A percentile compares a stretch with the other conserved stretches of the same genome.
phyloP scores from a whole-genome alignment of 1,284 basidiomycete genomes.

The Takashimella koratensis region DNA sequence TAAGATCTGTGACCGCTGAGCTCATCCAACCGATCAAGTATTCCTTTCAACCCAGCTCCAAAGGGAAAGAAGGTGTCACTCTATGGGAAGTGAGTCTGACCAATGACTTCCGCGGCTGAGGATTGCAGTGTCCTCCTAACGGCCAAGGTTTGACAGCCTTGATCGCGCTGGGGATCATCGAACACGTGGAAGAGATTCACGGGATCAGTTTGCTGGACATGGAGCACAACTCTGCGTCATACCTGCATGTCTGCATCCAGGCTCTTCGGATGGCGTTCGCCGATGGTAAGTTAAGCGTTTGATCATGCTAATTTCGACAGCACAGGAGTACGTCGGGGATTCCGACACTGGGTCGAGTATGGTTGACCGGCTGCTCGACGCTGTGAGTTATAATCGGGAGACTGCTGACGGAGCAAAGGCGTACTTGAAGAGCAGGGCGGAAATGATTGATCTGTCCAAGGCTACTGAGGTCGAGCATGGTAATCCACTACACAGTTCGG shows the following conservation, averaged over 20 bases:
- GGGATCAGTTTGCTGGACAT: slow-evolving; percentile 9
- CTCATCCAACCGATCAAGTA: slow-evolving; percentile 87
- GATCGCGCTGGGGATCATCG: slow-evolving; percentile 84
- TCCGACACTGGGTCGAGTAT: slow-evolving; percentile 69
- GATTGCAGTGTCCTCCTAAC: slow-evolving; percentile 79
- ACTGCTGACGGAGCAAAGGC: slow-evolving; percentile 55
- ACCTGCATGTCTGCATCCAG: slow-evolving; percentile 16
- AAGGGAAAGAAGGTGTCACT: slow-evolving; percentile 50
- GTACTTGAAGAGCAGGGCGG: slow-evolving; percentile 72
- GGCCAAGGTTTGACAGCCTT: slow-evolving; percentile 95
- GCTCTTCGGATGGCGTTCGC: slow-evolving; percentile 20
- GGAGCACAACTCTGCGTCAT: slow-evolving; percentile 14
- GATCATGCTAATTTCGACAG: too few relatives aligned
- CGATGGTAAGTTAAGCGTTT: too few relatives aligned
- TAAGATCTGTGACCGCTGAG: slow-evolving; percentile 70
- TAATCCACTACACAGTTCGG: slow-evolving; percentile 56
- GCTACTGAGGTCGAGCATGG: slow-evolving; percentile 64
- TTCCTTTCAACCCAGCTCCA: slow-evolving; percentile 60
- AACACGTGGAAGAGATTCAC: slow-evolving; percentile 50
- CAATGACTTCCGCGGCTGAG: too few relatives aligned
- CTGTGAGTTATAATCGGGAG: slow-evolving; percentile 54
- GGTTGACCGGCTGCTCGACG: slow-evolving; percentile 68
- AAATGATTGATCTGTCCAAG: slow-evolving; percentile 65
- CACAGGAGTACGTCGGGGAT: slow-evolving; percentile 68
- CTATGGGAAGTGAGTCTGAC: slow-evolving; percentile 57